These are phyloP conservation scores for Acanthamoeba royreba DNA, from an alignment of 208 protist genomes.

Conservation along the genomic window DNA sequence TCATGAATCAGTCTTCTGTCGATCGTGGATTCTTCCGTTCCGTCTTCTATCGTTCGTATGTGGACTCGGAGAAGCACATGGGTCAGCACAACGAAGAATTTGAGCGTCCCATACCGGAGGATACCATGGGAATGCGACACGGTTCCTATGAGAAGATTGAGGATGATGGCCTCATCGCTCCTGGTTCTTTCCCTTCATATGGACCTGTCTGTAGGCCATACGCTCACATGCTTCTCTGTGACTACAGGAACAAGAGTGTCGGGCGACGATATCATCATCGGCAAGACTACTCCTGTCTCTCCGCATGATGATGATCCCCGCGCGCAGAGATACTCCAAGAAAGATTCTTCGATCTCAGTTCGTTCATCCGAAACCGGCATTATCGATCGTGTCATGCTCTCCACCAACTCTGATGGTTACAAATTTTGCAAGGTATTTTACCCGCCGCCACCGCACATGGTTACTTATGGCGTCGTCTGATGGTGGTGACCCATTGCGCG, in stretches of 20 bases:
- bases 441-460: not conserved
- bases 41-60: slow-evolving; percentile 90
- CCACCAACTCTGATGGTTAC: slow-evolving; percentile 86
- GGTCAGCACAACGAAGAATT: slow-evolving; percentile 84
- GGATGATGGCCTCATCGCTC: slow-evolving; percentile 89
- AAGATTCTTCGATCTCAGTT: slow-evolving; percentile 85
- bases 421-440: slow-evolving; percentile 73
- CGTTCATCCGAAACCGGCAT: slow-evolving; percentile 89
- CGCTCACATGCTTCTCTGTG: not conserved
- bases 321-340: slow-evolving; percentile 80
- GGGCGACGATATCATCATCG: slow-evolving; percentile 93
- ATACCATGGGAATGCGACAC: slow-evolving; percentile 81
- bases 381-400: slow-evolving; percentile 91
- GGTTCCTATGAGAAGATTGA: slow-evolving; percentile 95
- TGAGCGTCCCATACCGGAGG: slow-evolving; percentile 88
- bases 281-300: slow-evolving; percentile 79
- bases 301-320: slow-evolving; percentile 51
- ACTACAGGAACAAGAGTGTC: slow-evolving; percentile 66
- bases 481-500: not conserved
- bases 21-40: slow-evolving; percentile 89
- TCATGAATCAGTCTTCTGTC: slow-evolving; percentile 94
- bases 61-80: slow-evolving; percentile 70
- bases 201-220: not conserved
- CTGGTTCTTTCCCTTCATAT: slow-evolving; percentile 71
- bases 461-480: not conserved